Base-by-base conservation (phyloP, 139 green algal species). In the Chlorokybus atmophyticus region DNA sequence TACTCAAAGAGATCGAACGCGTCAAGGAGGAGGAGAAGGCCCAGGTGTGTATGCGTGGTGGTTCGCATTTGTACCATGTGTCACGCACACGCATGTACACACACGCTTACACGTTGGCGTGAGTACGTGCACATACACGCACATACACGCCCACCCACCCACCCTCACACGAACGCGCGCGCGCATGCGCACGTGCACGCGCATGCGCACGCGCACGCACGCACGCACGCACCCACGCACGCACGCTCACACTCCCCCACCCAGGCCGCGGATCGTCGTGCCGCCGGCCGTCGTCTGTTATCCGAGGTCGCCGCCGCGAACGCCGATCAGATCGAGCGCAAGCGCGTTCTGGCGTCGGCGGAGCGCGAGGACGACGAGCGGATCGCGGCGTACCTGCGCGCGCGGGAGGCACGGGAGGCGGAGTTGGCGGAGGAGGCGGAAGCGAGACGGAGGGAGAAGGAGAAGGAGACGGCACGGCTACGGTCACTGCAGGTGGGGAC, bases 381-480 rank as follows among this genome's bases (percentile, higher is more conserved):
- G 6, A 89, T 92, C 35, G 66, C 74, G 3, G 64, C 75, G 44
- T 94, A 93, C 75, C 68, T 86, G 10, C 39, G 67, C 2, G 64
- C 82, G n/a, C 85, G 80, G 62, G 79, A 87, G 24, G 47, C 66
- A 17, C 54, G 75, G 0, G 83, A 92, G 56, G 67, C 79, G 70
- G 70, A 67, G 19, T 35, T 81, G 14, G 53, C 60, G 21, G 65
- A 76, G 35, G 74, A 87, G 68, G 83, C 88, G 74, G 85, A 80
- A 47, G 51, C 64, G 4, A 72, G 83, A 3, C 71, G 71, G 3
- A 72, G 79, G 38, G 81, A 86, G 62, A 84, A 84, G 64, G 85
- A 92, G 77, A 39, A 84, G 50, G 85, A 94, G 74, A 79, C 74
- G n/a, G 83, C 82, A 5, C 70, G 84, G n/a, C 59, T 94, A 38